phyloP scores from a whole-genome alignment of 768 basidiomycete species.

The Lactifluus echinatus region DNA sequence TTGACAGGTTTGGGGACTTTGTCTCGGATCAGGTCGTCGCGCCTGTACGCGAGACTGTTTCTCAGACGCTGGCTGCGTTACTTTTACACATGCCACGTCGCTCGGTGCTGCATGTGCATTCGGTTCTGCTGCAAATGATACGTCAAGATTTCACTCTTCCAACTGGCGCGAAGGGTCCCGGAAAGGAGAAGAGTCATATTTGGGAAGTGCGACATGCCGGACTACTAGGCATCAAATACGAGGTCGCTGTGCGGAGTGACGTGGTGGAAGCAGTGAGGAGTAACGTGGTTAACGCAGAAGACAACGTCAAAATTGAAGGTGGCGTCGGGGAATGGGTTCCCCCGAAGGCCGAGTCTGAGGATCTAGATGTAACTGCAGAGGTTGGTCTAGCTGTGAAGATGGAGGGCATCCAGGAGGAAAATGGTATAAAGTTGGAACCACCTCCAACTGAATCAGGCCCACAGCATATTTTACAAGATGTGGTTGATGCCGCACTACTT shows the following conservation, averaged over 20 bases:
- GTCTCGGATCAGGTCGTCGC: conserved; percentile 96
- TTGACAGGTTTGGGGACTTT: conserved; percentile 98
- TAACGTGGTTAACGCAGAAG: conserved; percentile 19
- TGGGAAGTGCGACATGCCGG: conserved; percentile 99
- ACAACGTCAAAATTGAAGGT: conserved; percentile 1
- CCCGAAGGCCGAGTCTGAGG: background rate
- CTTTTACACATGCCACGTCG: conserved; percentile 81
- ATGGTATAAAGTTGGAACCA: conserved; percentile 28
- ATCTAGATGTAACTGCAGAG: background rate
- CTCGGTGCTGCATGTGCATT: conserved; percentile 73
- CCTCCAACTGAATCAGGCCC: conserved; percentile 27
- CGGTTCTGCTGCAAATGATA: conserved; percentile 86
- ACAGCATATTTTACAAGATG: conserved; percentile 57
- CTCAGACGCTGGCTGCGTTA: conserved; percentile 86
- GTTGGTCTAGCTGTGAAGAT: conserved; percentile 3
- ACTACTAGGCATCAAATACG: conserved; percentile 92
- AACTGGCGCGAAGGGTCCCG: conserved; percentile 22
- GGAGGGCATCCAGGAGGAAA: conserved; percentile 14
- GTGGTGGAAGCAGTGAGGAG: conserved; percentile 43
- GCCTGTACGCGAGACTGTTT: conserved; percentile 92
- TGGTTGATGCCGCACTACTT: conserved; percentile 84
- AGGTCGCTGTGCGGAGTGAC: conserved; percentile 89
- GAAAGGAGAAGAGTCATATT: conserved; percentile 47
- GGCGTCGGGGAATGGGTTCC: background rate
- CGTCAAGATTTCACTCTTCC: conserved; percentile 65